These are phyloP conservation scores for Mycena metata DNA, from an alignment of 768 basidiomycete species.

Conservation along the genomic window DNA sequence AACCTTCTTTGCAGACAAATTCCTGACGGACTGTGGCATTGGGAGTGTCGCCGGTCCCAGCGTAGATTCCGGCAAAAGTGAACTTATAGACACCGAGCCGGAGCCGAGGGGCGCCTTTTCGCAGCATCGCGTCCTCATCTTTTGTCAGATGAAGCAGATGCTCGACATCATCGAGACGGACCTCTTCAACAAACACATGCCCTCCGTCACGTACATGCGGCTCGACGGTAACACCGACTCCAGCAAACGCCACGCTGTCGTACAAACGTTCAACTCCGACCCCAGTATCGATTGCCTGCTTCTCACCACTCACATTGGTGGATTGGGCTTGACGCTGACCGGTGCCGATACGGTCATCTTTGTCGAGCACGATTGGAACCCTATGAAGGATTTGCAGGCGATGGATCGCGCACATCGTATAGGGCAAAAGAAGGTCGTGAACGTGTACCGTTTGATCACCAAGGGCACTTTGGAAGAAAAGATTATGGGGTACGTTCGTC, in stretches of 20 bases:
- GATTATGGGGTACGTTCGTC: slow-evolving; percentile 92
- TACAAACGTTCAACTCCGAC: slow-evolving; percentile 98
- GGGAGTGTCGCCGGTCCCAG: slow-evolving; percentile 63
- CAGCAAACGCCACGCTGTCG: slow-evolving; percentile 94
- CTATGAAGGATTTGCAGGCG: slow-evolving; percentile 99
- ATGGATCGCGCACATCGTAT: slow-evolving; percentile 99
- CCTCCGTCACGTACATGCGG: slow-evolving; percentile 97
- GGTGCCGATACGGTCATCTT: slow-evolving; percentile 99
- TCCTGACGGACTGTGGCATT: slow-evolving; percentile 93
- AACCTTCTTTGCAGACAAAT: slow-evolving; percentile 76
- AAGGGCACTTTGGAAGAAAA: slow-evolving; percentile 98
- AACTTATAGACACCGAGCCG: slow-evolving; percentile 71
- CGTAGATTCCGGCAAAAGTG: slow-evolving; percentile 74
- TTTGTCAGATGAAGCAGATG: slow-evolving; percentile 99
- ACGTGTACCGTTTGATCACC: slow-evolving; percentile 97
- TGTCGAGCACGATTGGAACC: slow-evolving; percentile 99
- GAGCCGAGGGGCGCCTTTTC: slow-evolving; percentile 76
- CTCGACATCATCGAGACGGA: slow-evolving; percentile 96
- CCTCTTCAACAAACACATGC: slow-evolving; percentile 93
- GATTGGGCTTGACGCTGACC: slow-evolving; percentile 94
- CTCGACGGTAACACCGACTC: slow-evolving; percentile 94
- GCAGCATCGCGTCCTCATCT: slow-evolving; percentile 98
- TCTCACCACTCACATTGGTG: slow-evolving; percentile 97
- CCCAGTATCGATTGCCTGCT: slow-evolving; percentile 97
- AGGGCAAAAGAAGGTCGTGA: slow-evolving; percentile 99